Percentiles rank a stretch among this genome's conserved stretches.
Evolutionary conservation across 805 yeast genomes (phyloP).

Genomic region (Tetrapisispora fleetii): DNA sequence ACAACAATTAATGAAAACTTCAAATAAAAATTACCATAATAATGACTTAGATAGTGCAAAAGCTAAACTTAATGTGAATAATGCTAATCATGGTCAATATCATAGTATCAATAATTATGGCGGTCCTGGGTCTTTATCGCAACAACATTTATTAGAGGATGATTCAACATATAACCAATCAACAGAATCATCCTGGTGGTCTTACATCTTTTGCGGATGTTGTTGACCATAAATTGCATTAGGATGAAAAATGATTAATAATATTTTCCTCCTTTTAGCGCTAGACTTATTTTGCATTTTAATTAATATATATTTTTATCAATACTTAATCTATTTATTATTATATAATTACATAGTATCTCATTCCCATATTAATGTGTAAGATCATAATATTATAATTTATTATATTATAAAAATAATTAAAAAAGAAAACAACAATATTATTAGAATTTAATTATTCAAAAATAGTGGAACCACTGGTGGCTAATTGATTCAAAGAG

Average conservation of each 20-base stretch:
- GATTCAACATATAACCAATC: background rate
- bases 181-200: background rate
- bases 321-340: background rate
- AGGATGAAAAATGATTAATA: background rate
- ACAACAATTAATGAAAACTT: background rate
- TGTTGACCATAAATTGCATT: background rate
- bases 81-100: background rate
- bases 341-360: background rate
- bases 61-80: background rate
- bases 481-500: slow-evolving; percentile 8
- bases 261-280: background rate
- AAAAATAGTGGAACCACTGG: slow-evolving; percentile 15
- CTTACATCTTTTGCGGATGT: slow-evolving; percentile 3
- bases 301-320: background rate
- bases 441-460: background rate
- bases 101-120: slow-evolving; percentile 3
- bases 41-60: background rate
- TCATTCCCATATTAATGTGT: background rate
- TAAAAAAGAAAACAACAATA: background rate
- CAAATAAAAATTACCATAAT: background rate
- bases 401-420: too few relatives aligned
- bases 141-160: slow-evolving; percentile 1
- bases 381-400: background rate
- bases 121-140: background rate
- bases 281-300: background rate